Evolutionary conservation across 179 eudicot genomes (phyloP).

Genomic region (Patellifolia procumbens): DNA sequence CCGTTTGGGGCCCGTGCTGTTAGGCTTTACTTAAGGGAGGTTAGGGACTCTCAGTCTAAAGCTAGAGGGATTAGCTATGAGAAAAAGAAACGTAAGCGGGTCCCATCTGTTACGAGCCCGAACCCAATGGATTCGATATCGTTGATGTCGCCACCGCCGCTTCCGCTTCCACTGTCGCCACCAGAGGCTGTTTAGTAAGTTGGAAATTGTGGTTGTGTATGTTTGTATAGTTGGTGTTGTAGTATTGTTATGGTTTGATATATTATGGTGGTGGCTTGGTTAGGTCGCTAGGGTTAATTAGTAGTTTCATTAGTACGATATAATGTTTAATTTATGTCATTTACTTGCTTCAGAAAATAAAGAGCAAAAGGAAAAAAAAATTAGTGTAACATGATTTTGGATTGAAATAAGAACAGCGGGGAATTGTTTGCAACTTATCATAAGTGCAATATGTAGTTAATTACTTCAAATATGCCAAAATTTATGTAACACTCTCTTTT

Average conservation of each 20-base stretch:
- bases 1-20: slow-evolving; percentile 88
- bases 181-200: slow-evolving; percentile 15
- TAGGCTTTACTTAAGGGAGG: slow-evolving; percentile 68
- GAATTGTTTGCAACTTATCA: too few species aligned
- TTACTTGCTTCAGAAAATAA: not conserved
- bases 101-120: not conserved
- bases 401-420: too few species aligned
- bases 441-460: too few species aligned
- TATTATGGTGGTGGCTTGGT: not conserved
- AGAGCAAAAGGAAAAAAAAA: too few species aligned
- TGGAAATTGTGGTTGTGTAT: not conserved
- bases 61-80: slow-evolving; percentile 82
- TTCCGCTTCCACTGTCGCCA: not conserved
- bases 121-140: not conserved
- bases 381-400: too few species aligned
- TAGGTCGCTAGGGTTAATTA: slow-evolving; percentile 12
- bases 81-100: slow-evolving; percentile 70
- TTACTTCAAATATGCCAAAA: too few species aligned
- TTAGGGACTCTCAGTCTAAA: slow-evolving; percentile 65
- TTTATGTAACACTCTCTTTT: too few species aligned
- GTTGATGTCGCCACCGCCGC: not conserved
- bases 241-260: not conserved
- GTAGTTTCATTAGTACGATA: not conserved
- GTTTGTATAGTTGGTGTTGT: not conserved
- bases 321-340: not conserved